Conservation (phyloP, 2,329 filamentous ascomycete species). For the Trichoderma pleuroti region DNA sequence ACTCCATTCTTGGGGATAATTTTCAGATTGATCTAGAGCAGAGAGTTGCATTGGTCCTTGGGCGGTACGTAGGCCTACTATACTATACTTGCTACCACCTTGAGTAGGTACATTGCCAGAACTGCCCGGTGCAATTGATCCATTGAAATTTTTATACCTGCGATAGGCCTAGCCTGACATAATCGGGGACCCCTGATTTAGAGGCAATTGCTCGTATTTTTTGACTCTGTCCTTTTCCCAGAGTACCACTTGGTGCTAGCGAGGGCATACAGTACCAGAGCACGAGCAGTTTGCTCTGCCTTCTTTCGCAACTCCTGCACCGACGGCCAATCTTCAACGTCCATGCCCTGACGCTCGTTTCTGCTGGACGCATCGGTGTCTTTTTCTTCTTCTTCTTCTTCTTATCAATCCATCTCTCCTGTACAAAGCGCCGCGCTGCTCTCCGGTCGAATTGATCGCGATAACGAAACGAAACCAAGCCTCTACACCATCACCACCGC, state of each 20-base stretch:
- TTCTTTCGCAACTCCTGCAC: not conserved
- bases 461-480: not conserved
- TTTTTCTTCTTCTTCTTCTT: not conserved
- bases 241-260: not conserved
- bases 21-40: not conserved
- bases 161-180: conserved; percentile 1
- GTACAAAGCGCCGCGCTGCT: conserved; percentile 4
- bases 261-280: not conserved
- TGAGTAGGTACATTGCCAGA: not conserved
- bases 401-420: not conserved
- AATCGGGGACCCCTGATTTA: conserved; percentile 18
- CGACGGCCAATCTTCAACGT: not conserved
- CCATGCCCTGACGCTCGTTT: conserved; percentile 17
- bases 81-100: no score
- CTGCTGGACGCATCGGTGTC: conserved; percentile 9
- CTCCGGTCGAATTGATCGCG: conserved; percentile 11
- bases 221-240: not conserved
- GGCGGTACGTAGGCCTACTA: no score
- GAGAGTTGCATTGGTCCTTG: not conserved
- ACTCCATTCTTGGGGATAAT: not conserved
- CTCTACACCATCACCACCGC: not conserved
- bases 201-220: conserved; percentile 10
- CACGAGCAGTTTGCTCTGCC: not conserved
- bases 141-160: not conserved
- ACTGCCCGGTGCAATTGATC: not conserved